Evolutionary conservation across 2,329 filamentous ascomycete species (phyloP).

Genomic region (Claviceps paspali): DNA sequence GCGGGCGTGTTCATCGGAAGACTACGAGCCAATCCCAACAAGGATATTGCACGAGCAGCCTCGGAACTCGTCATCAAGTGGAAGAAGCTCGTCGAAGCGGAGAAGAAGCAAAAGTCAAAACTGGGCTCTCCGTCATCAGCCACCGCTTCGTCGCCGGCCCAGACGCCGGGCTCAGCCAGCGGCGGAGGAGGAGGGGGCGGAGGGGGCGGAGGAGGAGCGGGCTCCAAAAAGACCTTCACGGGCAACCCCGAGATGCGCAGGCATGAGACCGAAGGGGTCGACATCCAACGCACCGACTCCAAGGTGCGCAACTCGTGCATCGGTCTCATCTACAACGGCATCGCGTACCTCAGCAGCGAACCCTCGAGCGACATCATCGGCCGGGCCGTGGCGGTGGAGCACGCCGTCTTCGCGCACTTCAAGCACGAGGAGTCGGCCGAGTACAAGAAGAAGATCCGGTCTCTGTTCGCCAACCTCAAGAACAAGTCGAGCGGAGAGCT

Average conservation of each 20-base stretch:
- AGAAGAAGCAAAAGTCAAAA: constrained; percentile 34
- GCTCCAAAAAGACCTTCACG: constrained; percentile 32
- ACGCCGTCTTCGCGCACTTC: constrained; percentile 54
- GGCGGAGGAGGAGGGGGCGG: constrained; percentile 6
- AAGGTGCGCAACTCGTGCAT: constrained; percentile 69
- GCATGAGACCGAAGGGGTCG: constrained; percentile 67
- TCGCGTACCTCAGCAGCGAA: constrained; percentile 56
- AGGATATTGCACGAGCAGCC: constrained; percentile 63
- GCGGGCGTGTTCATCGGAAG: constrained; percentile 85
- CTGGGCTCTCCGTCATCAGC: constrained; percentile 25
- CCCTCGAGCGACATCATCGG: constrained; percentile 57
- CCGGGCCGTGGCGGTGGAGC: constrained; percentile 68
- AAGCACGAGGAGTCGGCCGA: constrained; percentile 50
- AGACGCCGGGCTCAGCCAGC: constrained; percentile 29
- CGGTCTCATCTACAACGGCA: constrained; percentile 83
- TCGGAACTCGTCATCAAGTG: constrained; percentile 76
- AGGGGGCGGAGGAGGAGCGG: constrained; percentile 14
- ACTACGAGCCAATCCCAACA: constrained; percentile 59
- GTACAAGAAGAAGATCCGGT: constrained; percentile 82
- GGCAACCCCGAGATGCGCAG: constrained; percentile 66
- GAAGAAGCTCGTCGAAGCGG: constrained; percentile 61
- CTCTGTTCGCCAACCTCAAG: constrained; percentile 89
- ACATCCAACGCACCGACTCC: constrained; percentile 60
- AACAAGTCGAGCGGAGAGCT: constrained; percentile 74
- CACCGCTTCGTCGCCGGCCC: constrained; percentile 33